These are phyloP conservation scores for Coemansia sp. DNA, from an alignment of 192 early-diverging fungal species.

Conservation along the genomic window DNA sequence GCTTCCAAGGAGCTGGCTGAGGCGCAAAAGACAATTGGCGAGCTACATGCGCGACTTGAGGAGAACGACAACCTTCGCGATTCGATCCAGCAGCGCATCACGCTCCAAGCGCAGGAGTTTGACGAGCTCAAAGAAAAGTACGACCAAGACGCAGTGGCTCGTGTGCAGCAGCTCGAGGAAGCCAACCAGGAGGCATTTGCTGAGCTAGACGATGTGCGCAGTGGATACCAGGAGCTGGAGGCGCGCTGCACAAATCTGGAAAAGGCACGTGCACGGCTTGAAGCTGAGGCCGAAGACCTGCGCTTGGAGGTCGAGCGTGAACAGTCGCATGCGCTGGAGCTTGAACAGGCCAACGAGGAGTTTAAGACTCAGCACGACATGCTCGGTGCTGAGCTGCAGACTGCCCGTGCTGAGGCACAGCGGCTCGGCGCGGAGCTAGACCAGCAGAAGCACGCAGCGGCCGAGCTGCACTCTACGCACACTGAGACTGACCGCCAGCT, in stretches of 20 bases:
- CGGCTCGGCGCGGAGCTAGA: constrained; percentile 11
- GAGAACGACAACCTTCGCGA: constrained; percentile 59
- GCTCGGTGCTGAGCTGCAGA: constrained; percentile 19
- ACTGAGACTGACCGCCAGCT: constrained; percentile 44
- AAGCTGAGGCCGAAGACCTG: constrained; percentile 74
- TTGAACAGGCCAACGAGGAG: constrained; percentile 50
- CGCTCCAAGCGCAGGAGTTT: constrained; percentile 61
- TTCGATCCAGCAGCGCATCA: constrained; percentile 56
- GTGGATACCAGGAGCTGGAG: constrained; percentile 63
- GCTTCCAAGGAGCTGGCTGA: constrained; percentile 19
- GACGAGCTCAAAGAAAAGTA: constrained; percentile 65
- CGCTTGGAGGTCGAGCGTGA: constrained; percentile 73
- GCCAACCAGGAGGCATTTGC: constrained; percentile 56
- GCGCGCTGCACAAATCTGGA: constrained; percentile 62
- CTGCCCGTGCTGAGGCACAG: constrained; percentile 8
- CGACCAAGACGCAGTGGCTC: constrained; percentile 59
- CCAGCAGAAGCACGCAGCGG: constrained; percentile 16
- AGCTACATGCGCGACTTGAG: constrained; percentile 66
- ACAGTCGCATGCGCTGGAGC: constrained; percentile 55
- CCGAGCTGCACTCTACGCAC: constrained; percentile 26
- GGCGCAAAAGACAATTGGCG: constrained; percentile 54
- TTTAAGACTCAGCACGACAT: constrained; percentile 63
- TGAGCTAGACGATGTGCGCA: constrained; percentile 67
- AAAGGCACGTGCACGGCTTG: constrained; percentile 66
- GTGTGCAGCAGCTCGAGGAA: constrained; percentile 60